Evolutionary conservation across 306 rosid genomes (phyloP).

Genomic region (Rubus idaeus): DNA sequence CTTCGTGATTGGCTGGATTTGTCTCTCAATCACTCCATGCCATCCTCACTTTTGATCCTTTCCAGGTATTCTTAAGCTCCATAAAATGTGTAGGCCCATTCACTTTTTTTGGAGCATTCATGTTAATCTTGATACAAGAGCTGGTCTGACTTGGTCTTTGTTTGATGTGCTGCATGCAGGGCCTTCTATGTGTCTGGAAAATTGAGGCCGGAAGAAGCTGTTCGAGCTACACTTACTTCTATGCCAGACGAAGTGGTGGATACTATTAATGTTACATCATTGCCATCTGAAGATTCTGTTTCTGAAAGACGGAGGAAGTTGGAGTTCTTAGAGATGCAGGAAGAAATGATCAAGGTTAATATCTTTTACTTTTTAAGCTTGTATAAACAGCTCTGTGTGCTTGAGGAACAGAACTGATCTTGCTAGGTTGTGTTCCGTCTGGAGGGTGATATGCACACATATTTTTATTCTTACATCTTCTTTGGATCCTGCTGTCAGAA

Average conservation of each 20-base stretch:
- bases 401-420: background rate
- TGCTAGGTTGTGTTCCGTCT: background rate
- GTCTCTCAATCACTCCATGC: conserved; percentile 88
- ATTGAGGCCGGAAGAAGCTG: conserved; percentile 82
- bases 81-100: background rate
- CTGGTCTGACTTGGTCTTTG: background rate
- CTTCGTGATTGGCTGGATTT: conserved; percentile 97
- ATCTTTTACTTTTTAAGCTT: conserved; percentile 11
- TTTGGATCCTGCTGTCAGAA: conserved; percentile 17
- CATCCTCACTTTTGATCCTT: conserved; percentile 96
- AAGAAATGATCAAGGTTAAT: conserved; percentile 85
- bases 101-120: background rate
- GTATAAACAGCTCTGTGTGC: background rate
- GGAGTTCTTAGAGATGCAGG: conserved; percentile 94
- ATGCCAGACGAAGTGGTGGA: conserved; percentile 97
- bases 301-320: conserved; percentile 91
- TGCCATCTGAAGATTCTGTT: conserved; percentile 88
- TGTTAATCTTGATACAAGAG: background rate
- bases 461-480: background rate
- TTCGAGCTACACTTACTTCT: conserved; percentile 87
- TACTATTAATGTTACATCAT: conserved; percentile 79
- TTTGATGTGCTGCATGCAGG: conserved; percentile 40
- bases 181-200: conserved; percentile 85
- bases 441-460: background rate
- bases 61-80: conserved; percentile 63